phyloP scores from a whole-genome alignment of 2,329 filamentous ascomycete species.

The Pseudohalonectria lignicola region DNA sequence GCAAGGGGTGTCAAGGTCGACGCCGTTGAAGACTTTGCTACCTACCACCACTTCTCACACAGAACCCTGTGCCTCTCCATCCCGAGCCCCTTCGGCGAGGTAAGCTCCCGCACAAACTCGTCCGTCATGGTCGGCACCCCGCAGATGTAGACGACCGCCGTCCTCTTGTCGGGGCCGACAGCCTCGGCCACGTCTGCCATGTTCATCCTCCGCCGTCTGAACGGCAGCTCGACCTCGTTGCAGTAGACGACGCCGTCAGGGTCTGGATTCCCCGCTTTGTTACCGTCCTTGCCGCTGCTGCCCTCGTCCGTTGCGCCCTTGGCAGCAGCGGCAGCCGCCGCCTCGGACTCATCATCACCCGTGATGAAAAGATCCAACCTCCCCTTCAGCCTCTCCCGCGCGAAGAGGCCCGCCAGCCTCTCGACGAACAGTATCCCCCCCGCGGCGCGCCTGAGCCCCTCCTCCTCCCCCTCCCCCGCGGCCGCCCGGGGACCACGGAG shows the following conservation, averaged over 20 bases:
- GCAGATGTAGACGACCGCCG: conserved; percentile 53
- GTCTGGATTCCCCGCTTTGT: no score
- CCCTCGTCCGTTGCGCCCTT: not conserved
- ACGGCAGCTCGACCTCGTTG: conserved; percentile 15
- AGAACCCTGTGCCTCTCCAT: conserved; percentile 17
- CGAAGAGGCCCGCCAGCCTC: conserved; percentile 31
- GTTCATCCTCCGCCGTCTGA: conserved; percentile 27
- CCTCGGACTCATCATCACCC: no score
- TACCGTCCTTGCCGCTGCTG: conserved; percentile 5
- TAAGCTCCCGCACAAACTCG: conserved; percentile 41
- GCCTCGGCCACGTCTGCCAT: conserved; percentile 28
- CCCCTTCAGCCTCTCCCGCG: conserved; percentile 23
- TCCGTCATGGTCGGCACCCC: conserved; percentile 62
- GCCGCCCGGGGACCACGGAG: conserved; percentile 19
- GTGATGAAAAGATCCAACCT: conserved; percentile 34
- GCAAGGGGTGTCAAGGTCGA: no score
- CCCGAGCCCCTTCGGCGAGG: conserved; percentile 13
- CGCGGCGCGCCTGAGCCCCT: conserved; percentile 5
- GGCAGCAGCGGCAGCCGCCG: not conserved
- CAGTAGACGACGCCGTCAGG: conserved; percentile 9
- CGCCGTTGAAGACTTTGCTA: no score
- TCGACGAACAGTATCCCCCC: conserved; percentile 37
- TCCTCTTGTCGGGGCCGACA: conserved; percentile 22
- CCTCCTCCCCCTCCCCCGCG: conserved; percentile 12
- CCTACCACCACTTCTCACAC: conserved; percentile 27